phyloP scores from a whole-genome alignment of 371 early-diverging fungal genomes.

The Circinella umbellata region DNA sequence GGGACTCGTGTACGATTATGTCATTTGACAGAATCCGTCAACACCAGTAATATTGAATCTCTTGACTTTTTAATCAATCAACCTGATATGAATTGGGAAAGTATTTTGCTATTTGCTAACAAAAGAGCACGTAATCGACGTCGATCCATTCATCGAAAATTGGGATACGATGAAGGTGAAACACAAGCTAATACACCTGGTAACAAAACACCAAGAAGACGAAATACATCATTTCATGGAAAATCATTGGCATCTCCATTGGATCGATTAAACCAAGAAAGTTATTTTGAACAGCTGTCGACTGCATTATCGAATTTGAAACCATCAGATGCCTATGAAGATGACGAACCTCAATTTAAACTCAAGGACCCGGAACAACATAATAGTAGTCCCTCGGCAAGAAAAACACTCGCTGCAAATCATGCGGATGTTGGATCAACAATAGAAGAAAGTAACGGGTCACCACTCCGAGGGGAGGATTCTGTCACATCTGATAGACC shows the following conservation, averaged over 20 bases:
- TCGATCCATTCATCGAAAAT: conserved; percentile 40
- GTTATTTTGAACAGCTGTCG: conserved; percentile 48
- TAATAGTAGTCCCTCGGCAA: conserved; percentile 10
- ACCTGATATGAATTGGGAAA: conserved; percentile 75
- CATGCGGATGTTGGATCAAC: background rate
- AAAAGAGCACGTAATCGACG: conserved; percentile 29
- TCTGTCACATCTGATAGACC: conserved; percentile 1
- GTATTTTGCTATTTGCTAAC: conserved; percentile 61
- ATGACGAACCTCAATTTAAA: conserved; percentile 40
- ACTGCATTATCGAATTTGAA: conserved; percentile 34
- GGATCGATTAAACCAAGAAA: conserved; percentile 40
- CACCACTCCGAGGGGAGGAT: background rate
- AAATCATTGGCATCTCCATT: conserved; percentile 40
- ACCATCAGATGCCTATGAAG: conserved; percentile 13
- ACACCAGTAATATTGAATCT: conserved; percentile 80
- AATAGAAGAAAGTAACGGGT: background rate
- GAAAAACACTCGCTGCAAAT: background rate
- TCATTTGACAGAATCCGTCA: conserved; percentile 75
- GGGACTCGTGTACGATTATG: conserved; percentile 78
- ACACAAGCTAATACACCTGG: conserved; percentile 58
- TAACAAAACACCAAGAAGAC: conserved; percentile 53
- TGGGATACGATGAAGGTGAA: conserved; percentile 54
- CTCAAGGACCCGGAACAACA: conserved; percentile 56
- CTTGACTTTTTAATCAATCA: conserved; percentile 86
- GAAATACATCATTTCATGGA: conserved; percentile 50